phyloP scores from a whole-genome alignment of 257 asterid species.

The Nicotiana paniculata region DNA sequence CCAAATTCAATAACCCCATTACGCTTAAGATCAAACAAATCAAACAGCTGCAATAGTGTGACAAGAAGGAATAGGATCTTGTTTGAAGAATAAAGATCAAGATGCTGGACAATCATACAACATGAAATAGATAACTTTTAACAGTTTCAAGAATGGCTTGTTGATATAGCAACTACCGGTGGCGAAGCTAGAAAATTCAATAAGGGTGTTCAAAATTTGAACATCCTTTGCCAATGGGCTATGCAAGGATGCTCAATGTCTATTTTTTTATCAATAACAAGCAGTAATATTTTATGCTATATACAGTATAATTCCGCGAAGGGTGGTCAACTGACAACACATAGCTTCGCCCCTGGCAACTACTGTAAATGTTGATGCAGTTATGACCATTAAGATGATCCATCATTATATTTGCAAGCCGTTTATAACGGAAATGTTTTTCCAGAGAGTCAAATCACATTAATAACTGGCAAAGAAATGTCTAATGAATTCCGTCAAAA shows the following conservation, averaged over 20 bases:
- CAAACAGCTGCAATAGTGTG: constrained; percentile 45
- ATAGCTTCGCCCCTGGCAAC: no score
- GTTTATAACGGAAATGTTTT: not conserved
- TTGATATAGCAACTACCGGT: not conserved
- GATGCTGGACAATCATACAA: not conserved
- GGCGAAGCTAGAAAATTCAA: no score
- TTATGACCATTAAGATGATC: not conserved
- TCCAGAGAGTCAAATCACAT: not conserved
- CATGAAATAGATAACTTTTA: not conserved
- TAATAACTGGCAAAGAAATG: not conserved
- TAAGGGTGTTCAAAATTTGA: no score
- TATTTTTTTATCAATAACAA: no score
- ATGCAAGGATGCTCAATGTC: no score
- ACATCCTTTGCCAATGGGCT: no score
- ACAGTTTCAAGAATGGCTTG: not conserved
- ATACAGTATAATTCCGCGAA: no score
- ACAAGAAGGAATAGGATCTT: constrained; percentile 2
- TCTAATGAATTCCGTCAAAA: not conserved
- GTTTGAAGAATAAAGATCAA: not conserved
- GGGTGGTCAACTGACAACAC: no score
- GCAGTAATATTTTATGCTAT: no score
- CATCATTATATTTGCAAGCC: not conserved
- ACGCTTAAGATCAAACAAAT: constrained; percentile 57
- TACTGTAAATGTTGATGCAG: not conserved
- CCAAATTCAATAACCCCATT: constrained; percentile 75